Evolutionary conservation across 2,329 filamentous ascomycete species (phyloP).

Genomic region (Incumbomyces delicatus): DNA sequence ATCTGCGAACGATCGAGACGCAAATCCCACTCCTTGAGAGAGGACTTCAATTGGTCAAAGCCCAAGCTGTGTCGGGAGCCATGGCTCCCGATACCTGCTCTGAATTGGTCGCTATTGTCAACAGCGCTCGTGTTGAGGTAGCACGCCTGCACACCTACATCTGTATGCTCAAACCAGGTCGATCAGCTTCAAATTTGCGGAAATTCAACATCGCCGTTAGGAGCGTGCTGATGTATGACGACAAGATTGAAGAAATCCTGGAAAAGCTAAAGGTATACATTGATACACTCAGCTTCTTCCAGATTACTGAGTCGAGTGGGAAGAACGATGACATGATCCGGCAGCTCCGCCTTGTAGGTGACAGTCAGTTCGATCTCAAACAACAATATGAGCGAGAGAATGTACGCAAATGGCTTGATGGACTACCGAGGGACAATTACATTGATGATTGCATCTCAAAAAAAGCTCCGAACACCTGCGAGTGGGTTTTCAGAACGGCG

Average conservation of each 20-base stretch:
- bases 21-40: not conserved
- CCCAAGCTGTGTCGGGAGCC: not conserved
- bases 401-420: not conserved
- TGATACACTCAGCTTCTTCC: not conserved
- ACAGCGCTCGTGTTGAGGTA: not conserved
- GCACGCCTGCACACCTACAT: not conserved
- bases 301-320: not conserved
- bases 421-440: not conserved
- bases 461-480: not conserved
- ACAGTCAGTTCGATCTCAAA: not conserved
- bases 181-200: not conserved
- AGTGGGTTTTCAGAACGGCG: not conserved
- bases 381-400: not conserved
- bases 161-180: not conserved
- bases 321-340: not conserved
- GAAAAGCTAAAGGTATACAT: not conserved
- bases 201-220: not conserved
- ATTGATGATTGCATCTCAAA: not conserved
- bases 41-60: not conserved
- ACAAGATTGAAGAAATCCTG: not conserved
- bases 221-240: constrained; percentile 1
- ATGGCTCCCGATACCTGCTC: not conserved
- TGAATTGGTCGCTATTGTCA: not conserved
- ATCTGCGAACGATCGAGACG: not conserved
- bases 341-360: not conserved